Evolutionary conservation across 805 yeast species (phyloP).

Genomic region (Candida chauliodis): DNA sequence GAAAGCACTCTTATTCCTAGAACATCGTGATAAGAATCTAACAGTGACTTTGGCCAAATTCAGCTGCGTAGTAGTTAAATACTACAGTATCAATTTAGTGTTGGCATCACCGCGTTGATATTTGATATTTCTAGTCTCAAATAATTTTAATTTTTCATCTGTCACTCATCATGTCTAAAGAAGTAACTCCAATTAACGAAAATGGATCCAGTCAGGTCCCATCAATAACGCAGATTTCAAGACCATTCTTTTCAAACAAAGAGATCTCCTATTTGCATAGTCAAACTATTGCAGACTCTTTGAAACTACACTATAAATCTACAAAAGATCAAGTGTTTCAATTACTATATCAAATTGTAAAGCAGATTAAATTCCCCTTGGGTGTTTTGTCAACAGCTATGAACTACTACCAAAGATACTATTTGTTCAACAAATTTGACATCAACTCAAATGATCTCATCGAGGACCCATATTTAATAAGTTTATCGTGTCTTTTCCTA

Average conservation of each 20-base stretch:
- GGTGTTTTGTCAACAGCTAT: constrained; percentile 67
- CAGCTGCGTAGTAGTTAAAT: too few species aligned
- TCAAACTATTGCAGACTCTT: constrained; percentile 48
- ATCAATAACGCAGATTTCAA: constrained; percentile 40
- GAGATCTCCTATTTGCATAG: constrained; percentile 52
- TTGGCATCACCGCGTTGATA: too few species aligned
- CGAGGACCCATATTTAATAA: constrained; percentile 55
- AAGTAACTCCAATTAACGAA: constrained; percentile 1
- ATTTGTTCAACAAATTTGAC: constrained; percentile 60
- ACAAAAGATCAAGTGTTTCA: constrained; percentile 52
- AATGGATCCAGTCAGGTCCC: constrained; percentile 10
- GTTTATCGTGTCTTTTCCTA: constrained; percentile 62
- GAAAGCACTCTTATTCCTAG: too few species aligned
- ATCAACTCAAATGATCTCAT: constrained; percentile 28
- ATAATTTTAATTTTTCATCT: too few species aligned
- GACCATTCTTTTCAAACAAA: constrained; percentile 57
- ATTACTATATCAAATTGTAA: constrained; percentile 51
- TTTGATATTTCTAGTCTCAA: too few species aligned
- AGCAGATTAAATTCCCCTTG: constrained; percentile 61
- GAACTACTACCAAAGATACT: constrained; percentile 69
- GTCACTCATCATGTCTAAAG: constrained; percentile 3
- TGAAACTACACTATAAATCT: constrained; percentile 44
- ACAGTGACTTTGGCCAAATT: too few species aligned
- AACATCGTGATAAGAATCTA: too few species aligned
- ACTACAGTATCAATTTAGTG: too few species aligned